Base-by-base conservation (phyloP, 805 yeast genomes). In the Blastobotrys chiropterorum region DNA sequence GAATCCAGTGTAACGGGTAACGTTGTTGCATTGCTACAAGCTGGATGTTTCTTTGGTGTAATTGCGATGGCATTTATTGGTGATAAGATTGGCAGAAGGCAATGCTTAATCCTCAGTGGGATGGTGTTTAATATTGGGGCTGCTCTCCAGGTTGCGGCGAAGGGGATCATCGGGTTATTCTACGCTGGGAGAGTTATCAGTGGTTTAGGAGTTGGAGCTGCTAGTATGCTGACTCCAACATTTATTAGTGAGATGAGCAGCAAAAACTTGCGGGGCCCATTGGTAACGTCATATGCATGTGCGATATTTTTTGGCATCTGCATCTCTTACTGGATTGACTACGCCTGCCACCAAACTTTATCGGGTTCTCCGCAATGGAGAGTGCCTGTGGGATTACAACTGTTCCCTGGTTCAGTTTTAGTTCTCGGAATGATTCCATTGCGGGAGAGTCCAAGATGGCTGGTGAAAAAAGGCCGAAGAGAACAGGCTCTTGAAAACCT, bases 361-460 rank as follows among this genome's bases (percentile, higher is more conserved):
- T 38, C 47, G 30, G 50, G 58, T 26, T 30, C 59, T 3, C 48
- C 51, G 17, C 59, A 59, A 21, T 45, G 72, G 70, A 53, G 94
- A 92, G 1, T 83, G 3, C 85, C 85, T 1, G 84, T 86, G 38
- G 96, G 92, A 14, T 72, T 84, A 15, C 64, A 87, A 85, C 52
- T 85, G 85, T 49, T 79, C 67, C 88, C 95, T 92, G 94, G 95
- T 8, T 85, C 88, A 53, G 87, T 79, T 8, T 69, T 88, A n/a
- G 77, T 83, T 2, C 56, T 73, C 3, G 94, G 95, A 2, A 82
- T 88, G 86, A 62, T 79, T 40, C 76, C 80, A 30, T 67, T 88
- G 16, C 95, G 95, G 0, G 96, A 88, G 64, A 78, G 87, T 46
- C 96, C 96, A 0, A 73, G 96, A 54, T 88, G 73, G 65, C 84